Conservation (phyloP, 1,284 basidiomycete species). For the Amylostereum areolatum region DNA sequence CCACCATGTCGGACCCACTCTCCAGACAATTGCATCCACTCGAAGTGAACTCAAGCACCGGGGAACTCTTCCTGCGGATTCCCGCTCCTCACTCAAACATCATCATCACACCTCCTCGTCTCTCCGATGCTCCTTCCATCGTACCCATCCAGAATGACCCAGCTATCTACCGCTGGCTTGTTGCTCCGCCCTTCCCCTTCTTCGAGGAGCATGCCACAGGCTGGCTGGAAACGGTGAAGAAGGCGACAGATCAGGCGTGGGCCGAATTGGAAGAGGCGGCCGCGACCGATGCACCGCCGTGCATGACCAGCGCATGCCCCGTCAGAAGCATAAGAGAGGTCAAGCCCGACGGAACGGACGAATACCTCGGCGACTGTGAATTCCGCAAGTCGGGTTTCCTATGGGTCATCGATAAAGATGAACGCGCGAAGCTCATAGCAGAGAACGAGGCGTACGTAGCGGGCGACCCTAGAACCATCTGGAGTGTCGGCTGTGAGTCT, state of each 20-base stretch:
- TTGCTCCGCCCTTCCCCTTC: conserved; percentile 48
- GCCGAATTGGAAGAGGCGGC: conserved; percentile 28
- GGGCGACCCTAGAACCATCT: conserved; percentile 45
- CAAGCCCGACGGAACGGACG: conserved; percentile 39
- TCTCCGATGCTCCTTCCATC: conserved; percentile 33
- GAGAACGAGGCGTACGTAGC: conserved; percentile 30
- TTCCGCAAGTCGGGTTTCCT: conserved; percentile 29
- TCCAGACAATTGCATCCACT: conserved; percentile 31
- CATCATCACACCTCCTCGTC: conserved; percentile 53
- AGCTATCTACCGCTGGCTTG: conserved; percentile 37
- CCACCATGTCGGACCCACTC: background rate
- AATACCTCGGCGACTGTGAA: conserved; percentile 39
- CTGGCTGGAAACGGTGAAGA: conserved; percentile 23
- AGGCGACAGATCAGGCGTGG: conserved; percentile 26
- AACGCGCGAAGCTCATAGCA: conserved; percentile 25
- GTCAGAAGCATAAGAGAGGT: conserved; percentile 41
- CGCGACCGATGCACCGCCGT: conserved; percentile 15
- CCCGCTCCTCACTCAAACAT: conserved; percentile 42
- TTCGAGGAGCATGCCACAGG: conserved; percentile 30
- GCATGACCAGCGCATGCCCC: conserved; percentile 33
- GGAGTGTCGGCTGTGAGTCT: conserved; percentile 46
- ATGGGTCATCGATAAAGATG: conserved; percentile 25
- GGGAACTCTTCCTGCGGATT: conserved; percentile 49
- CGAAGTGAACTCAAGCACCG: conserved; percentile 35
- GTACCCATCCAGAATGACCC: conserved; percentile 44